Conservation (phyloP, 208 protist genomes). For the Acanthamoeba triangularis region DNA sequence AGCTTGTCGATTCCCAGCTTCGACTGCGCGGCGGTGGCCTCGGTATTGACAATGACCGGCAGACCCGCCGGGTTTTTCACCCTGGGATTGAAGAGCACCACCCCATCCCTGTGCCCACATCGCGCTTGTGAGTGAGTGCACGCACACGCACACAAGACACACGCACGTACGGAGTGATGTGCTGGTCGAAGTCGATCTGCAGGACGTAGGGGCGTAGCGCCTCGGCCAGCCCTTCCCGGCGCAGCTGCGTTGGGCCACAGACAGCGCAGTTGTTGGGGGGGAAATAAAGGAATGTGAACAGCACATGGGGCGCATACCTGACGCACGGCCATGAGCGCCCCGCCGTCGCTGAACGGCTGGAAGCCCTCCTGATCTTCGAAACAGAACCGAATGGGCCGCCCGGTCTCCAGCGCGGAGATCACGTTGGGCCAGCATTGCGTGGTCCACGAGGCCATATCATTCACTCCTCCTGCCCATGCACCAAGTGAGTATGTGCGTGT, state of each 20-base stretch:
- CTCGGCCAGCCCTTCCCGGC: not conserved
- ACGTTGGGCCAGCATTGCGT: slow-evolving; percentile 37
- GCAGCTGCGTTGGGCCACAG: not conserved
- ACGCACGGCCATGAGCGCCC: not conserved
- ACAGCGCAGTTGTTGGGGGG: not conserved
- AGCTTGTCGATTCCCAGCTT: not conserved
- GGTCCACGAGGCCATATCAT: slow-evolving; percentile 66
- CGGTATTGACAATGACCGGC: not conserved
- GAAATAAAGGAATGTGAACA: not conserved
- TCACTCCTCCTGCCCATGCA: slow-evolving; percentile 29
- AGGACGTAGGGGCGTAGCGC: not conserved
- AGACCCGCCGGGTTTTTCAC: not conserved
- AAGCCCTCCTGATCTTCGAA: not conserved
- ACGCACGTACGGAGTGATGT: not conserved
- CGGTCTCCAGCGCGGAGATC: not conserved
- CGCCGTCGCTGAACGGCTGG: not conserved
- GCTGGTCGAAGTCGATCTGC: not conserved
- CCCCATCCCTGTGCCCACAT: not conserved
- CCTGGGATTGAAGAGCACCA: not conserved
- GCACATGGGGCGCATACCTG: not conserved
- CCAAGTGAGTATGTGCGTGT: not conserved
- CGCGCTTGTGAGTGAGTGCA: no score
- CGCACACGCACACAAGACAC: no score
- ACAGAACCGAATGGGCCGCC: slow-evolving; percentile 11
- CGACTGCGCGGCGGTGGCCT: not conserved